phyloP scores from a whole-genome alignment of 495 filamentous ascomycete species.

The Penicillium riverlandense region DNA sequence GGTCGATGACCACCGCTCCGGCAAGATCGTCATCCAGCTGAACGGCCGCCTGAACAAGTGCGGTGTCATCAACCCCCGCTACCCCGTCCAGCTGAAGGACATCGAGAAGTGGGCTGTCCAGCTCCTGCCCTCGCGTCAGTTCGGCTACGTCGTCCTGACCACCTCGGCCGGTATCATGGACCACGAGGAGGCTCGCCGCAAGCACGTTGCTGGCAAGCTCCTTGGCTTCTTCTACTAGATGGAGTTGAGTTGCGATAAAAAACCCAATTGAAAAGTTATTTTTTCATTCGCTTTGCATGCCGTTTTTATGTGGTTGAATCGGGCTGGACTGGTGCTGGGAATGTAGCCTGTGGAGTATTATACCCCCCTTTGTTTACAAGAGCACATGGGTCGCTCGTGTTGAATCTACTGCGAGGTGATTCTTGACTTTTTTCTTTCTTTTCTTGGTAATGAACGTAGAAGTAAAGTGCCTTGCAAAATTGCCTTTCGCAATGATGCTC shows the following conservation, averaged over 20 bases:
- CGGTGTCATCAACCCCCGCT: conserved; percentile 95
- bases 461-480: no score
- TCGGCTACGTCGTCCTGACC: conserved; percentile 97
- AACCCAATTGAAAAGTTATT: background rate
- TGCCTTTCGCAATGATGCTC: no score
- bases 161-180: conserved; percentile 99
- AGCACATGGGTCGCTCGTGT: conserved; percentile 19
- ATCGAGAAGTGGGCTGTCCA: conserved; percentile 99
- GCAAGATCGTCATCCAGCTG: conserved; percentile 96
- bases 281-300: no score
- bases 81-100: conserved; percentile 95
- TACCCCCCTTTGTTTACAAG: conserved; percentile 18
- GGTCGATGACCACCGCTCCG: conserved; percentile 97
- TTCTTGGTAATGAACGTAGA: no score
- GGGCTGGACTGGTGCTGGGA: conserved; percentile 12
- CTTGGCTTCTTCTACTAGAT: conserved; percentile 93
- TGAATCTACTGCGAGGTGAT: conserved; percentile 14
- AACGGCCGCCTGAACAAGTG: conserved; percentile 97
- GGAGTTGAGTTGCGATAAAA: conserved; percentile 14
- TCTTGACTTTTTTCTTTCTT: conserved; percentile 1
- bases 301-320: no score
- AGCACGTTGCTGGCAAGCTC: conserved; percentile 96
- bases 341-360: conserved; percentile 26
- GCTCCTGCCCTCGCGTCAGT: conserved; percentile 97
- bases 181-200: conserved; percentile 97